Percentiles rank a stretch among this genome's conserved stretches.
Evolutionary conservation across 495 filamentous ascomycete genomes (phyloP).

Genomic region (Penicillium crystallinum): DNA sequence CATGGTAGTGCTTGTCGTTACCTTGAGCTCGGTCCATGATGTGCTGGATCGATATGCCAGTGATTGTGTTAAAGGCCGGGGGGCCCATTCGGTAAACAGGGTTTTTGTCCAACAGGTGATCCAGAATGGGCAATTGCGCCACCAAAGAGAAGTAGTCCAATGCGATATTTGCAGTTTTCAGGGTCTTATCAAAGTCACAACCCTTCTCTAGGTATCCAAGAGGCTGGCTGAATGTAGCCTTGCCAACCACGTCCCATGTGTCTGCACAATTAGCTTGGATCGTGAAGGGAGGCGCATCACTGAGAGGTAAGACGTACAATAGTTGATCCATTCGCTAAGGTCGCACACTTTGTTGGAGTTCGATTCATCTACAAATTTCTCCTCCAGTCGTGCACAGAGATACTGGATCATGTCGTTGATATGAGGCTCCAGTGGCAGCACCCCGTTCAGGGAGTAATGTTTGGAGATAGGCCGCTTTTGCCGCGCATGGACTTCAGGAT

Average conservation of each 20-base stretch:
- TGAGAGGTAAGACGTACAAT: slow-evolving; percentile 13
- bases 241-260: slow-evolving; percentile 33
- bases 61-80: slow-evolving; percentile 17
- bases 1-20: slow-evolving; percentile 14
- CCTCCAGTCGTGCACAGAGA: slow-evolving; percentile 27
- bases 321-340: slow-evolving; percentile 30
- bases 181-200: slow-evolving; percentile 24
- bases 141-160: slow-evolving; percentile 25
- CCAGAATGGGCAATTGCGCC: slow-evolving; percentile 61
- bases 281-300: not conserved
- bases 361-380: slow-evolving; percentile 21
- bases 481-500: slow-evolving; percentile 23
- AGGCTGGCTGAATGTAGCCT: slow-evolving; percentile 30
- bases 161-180: slow-evolving; percentile 8
- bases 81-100: slow-evolving; percentile 30
- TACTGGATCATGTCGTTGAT: slow-evolving; percentile 31
- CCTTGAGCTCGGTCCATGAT: slow-evolving; percentile 16
- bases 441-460: slow-evolving; percentile 26
- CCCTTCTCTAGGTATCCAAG: slow-evolving; percentile 37
- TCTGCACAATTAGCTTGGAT: slow-evolving; percentile 10
- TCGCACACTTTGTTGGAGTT: slow-evolving; percentile 18
- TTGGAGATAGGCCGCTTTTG: slow-evolving; percentile 34
- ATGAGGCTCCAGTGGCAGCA: slow-evolving; percentile 28
- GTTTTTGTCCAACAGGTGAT: slow-evolving; percentile 56
- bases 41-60: slow-evolving; percentile 22